Evolutionary conservation across 2,329 filamentous ascomycete genomes (phyloP), one percentile per base, ranked within the genome.

Genomic region (Trichoderma semiorbis): DNA sequence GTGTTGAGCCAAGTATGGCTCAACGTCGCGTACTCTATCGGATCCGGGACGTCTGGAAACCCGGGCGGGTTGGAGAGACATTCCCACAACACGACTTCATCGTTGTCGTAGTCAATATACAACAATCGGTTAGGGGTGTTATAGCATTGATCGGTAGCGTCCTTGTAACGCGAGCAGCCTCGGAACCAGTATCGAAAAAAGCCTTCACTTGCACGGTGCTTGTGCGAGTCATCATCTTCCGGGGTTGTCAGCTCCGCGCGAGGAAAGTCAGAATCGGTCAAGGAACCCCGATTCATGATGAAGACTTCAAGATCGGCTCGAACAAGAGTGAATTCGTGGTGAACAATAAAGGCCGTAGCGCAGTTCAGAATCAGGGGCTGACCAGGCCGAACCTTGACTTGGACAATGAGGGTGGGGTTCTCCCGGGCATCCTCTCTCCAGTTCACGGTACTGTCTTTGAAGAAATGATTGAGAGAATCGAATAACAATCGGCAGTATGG

Each of bases 381-480:
- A 3, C 47, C 70, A 21, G n/a, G 16, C 5, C n/a, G 14, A 36
- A 72, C 16, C 10, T 30, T 28, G 5, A 71, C 18, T 10, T 30
- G 14, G 47, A 70, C 14, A 47, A 11, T 26, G 24, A n/a, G 8
- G 16, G 28, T 32, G 7, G n/a, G 18, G 24, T 26, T 26, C 24
- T 7, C 8, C 5, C 3, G 50, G 21, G 71, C 55, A 14, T 72
- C 67, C 6, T 30, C 12, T 12, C 28, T n/a, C 71, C 71, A 72
- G 18, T 58, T 28, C 6, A 36, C 21, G 16, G 43, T 34, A 7
- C n/a, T 21, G 5, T 60, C 50, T 3, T 28, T n/a, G 7, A 72
- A 70, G 67, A 72, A 72, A 3, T 50, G 7, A 61, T 70, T 69
- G 26, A 72, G 60, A 3, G 39, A 12, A 11, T 72, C 67, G 36